Percentiles rank a stretch among this genome's conserved stretches.
These are phyloP conservation scores for Puccinia polysora DNA, from an alignment of 1,284 basidiomycete genomes.

Conservation along the genomic window DNA sequence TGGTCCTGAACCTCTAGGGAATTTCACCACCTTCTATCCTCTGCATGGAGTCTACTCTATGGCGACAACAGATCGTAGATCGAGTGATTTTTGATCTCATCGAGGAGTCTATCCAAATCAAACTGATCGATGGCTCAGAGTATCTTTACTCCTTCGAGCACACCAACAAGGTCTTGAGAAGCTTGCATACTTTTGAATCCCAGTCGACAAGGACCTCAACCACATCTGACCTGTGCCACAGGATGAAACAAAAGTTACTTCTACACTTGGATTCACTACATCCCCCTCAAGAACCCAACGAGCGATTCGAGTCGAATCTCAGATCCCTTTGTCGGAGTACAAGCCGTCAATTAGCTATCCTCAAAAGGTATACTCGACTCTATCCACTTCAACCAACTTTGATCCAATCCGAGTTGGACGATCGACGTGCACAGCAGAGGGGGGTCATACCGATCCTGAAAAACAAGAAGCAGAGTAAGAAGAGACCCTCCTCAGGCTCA, in stretches of 20 bases:
- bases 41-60: slow-evolving; percentile 29
- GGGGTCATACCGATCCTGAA: neutral
- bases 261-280: slow-evolving; percentile 9
- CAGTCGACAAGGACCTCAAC: neutral
- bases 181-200: neutral
- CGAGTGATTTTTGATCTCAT: slow-evolving; percentile 14
- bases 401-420: slow-evolving; percentile 1
- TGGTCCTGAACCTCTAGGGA: neutral
- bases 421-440: neutral
- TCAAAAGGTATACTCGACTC: neutral
- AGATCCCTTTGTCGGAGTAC: slow-evolving; percentile 1
- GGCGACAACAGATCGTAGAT: slow-evolving; percentile 30
- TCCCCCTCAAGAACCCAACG: neutral
- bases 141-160: slow-evolving; percentile 16
- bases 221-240: neutral
- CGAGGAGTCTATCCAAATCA: slow-evolving; percentile 8
- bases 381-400: slow-evolving; percentile 1
- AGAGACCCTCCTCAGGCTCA: neutral
- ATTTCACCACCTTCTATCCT: slow-evolving; percentile 30
- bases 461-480: neutral
- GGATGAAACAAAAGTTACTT: slow-evolving; percentile 1
- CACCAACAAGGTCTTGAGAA: neutral
- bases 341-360: slow-evolving; percentile 14
- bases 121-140: slow-evolving; percentile 14
- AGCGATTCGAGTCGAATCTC: neutral